Evolutionary conservation across 139 green algal genomes (phyloP).

Genomic region (Chlamydomonas sphaeroides): DNA sequence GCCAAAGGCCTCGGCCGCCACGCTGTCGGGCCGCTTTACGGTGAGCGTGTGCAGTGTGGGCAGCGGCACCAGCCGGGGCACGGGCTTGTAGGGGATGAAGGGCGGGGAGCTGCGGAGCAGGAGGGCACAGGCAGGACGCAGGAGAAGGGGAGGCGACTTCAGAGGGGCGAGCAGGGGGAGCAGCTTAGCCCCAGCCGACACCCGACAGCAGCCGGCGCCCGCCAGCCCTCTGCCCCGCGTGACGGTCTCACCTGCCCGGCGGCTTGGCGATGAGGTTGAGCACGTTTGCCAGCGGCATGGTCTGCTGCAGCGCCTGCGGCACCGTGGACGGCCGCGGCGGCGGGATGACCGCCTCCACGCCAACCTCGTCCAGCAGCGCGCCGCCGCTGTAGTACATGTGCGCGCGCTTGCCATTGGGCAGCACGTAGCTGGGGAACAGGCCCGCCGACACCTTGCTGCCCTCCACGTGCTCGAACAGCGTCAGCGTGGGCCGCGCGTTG

Average conservation of each 20-base stretch:
- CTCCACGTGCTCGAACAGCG: slow-evolving; percentile 76
- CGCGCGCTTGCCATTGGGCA: slow-evolving; percentile 77
- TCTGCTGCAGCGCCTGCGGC: slow-evolving; percentile 78
- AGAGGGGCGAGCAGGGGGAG: no score
- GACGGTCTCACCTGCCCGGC: slow-evolving; percentile 54
- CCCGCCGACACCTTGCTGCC: slow-evolving; percentile 65
- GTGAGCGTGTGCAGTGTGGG: slow-evolving; percentile 69
- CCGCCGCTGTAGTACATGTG: slow-evolving; percentile 80
- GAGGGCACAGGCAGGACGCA: not conserved
- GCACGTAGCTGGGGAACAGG: slow-evolving; percentile 72
- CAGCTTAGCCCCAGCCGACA: no score
- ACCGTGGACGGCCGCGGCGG: slow-evolving; percentile 68
- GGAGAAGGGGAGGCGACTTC: not conserved
- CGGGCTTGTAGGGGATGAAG: slow-evolving; percentile 78
- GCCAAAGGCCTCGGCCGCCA: slow-evolving; percentile 63
- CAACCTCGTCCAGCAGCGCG: slow-evolving; percentile 69
- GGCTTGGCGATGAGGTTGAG: slow-evolving; percentile 74
- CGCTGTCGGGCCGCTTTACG: slow-evolving; percentile 64
- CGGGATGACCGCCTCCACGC: slow-evolving; percentile 58
- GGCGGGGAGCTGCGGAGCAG: slow-evolving; percentile 53
- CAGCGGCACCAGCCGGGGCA: slow-evolving; percentile 78
- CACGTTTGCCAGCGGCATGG: slow-evolving; percentile 77
- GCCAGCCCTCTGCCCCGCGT: no score
- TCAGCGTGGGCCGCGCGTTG: slow-evolving; percentile 58
- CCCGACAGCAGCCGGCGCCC: no score